Base-by-base conservation (phyloP, 2,329 filamentous ascomycete species). In the Diplodia mutila region DNA sequence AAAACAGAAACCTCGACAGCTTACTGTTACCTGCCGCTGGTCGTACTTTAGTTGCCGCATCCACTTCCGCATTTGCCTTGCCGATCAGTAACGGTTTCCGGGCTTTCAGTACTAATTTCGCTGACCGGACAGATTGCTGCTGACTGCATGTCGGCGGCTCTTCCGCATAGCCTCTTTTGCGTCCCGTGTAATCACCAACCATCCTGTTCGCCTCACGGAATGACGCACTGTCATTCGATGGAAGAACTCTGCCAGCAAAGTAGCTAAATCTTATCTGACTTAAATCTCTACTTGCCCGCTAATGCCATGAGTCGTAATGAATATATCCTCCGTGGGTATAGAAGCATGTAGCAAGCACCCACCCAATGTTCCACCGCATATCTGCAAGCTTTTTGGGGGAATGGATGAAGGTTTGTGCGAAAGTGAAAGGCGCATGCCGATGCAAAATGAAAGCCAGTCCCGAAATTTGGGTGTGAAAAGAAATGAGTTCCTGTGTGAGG, bases 321-420 rank as follows among this genome's bases (percentile, higher is more conserved):
- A 25, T 12, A 27, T 32, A 27, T 48, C 39, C 39, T 32, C 53
- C 42, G 25, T 32, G 57, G 57, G 57, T 61, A 61, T 61, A 61
- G 8, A 46, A 46, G 25, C 18, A 57, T 42, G 57, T 3, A 21
- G 39, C 46, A 61, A 49, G 57, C 39, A 61, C 29, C 29, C 16
- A 25, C 37, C 29, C 9, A 39, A 11, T 54, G 27, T 21, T 46
- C 42, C 18, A 46, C 42, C 42, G n/a, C 29, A 54, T n/a, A 32
- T 8, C 52, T n/a, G 3, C 29, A 34, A n/a, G 18, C 29, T 34
- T 54, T 54, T n/a, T 7, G 29, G n/a, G 11, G 27, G 8, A 32
- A n/a, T 21, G 27, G 3, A 34, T 29, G 25, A 53, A n/a, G 12
- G 11, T 14, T 54, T 54, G 34, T 18, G 49, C 11, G 49, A 4